Evolutionary conservation across 164 flowering plant genomes (phyloP), one percentile per base, ranked within the genome.

Genomic region (Akebia trifoliata): DNA sequence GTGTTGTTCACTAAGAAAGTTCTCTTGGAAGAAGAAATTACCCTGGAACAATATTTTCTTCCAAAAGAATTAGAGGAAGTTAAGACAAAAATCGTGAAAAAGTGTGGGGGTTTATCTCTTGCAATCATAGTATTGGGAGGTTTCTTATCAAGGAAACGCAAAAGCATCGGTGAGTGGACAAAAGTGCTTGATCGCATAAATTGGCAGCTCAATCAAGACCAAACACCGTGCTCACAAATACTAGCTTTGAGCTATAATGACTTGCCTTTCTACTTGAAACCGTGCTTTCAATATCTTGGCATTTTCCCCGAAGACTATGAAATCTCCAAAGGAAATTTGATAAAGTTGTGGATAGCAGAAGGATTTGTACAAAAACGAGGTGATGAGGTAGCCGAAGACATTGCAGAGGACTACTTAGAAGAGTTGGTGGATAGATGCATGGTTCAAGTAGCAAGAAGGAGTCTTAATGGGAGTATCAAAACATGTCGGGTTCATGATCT

Each of bases 321-420:
- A 21, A 71, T 77, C 32, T 40, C 62, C 1, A 38, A 55, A 4
- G 47, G 61, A 25, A 71, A 66, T 31, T 21, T 74, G 9, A 14
- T 66, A 2, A 34, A 57, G 14, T n/a, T 71, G 25, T 76, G 75
- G 80, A 57, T 63, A 28, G 77, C 72, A 4, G 74, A 71, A 39
- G 74, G 75, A 0, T 51, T 76, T 24, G 26, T 68, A 4, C 54
- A 63, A 4, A 22, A 48, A 6, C 47, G 43, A 9, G 52, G 17
- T n/a, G 59, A 53, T 47, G 24, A 20, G 1, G 26, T 62, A n/a
- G n/a, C n/a, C 59, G 72, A 71, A 32, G 72, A 58, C 22, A 29
- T 55, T 2, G 70, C 68, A 14, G 61, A 64, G 35, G 63, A 63
- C 1, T 73, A 57, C 59, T 32, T 74, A 37, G 66, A 66, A 10